Percentiles rank a stretch among this genome's conserved stretches.
Evolutionary conservation across 1,139 yeast genomes (phyloP).

Genomic region (Pichiaceae sp.): DNA sequence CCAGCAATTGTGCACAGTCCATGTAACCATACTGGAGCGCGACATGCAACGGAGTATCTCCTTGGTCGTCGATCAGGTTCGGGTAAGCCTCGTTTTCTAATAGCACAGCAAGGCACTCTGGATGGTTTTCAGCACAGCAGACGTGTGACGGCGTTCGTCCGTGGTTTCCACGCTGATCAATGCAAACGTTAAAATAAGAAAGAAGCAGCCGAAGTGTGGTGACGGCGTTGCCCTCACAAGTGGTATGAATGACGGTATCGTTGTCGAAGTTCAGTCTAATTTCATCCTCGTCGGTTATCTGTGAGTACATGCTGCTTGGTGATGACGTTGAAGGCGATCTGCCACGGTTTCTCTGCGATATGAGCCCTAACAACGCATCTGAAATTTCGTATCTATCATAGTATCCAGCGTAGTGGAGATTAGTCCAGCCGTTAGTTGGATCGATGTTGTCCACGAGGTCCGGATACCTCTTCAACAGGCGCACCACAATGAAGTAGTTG

Average conservation of each 20-base stretch:
- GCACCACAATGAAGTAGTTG: conserved; percentile 61
- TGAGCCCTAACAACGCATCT: conserved; percentile 40
- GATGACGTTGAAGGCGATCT: neutral
- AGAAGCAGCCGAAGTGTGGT: conserved; percentile 77
- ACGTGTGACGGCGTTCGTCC: conserved; percentile 69
- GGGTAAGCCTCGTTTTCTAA: conserved; percentile 79
- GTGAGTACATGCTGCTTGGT: conserved; percentile 12
- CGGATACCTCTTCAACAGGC: conserved; percentile 67
- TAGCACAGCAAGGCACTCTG: conserved; percentile 61
- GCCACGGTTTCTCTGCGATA: conserved; percentile 26
- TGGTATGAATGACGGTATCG: conserved; percentile 69
- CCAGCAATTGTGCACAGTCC: conserved; percentile 53
- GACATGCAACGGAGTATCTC: conserved; percentile 72
- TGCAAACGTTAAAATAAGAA: conserved; percentile 57
- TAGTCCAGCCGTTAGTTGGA: conserved; percentile 75
- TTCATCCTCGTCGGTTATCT: conserved; percentile 24
- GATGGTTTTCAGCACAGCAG: conserved; percentile 59
- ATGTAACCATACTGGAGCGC: conserved; percentile 72
- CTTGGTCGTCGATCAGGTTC: conserved; percentile 47
- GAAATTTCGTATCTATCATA: conserved; percentile 77
- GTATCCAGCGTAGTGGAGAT: conserved; percentile 79
- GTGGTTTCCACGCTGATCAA: conserved; percentile 52
- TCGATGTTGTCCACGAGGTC: conserved; percentile 71
- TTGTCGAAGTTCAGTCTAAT: conserved; percentile 48
- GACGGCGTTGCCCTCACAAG: conserved; percentile 46